Percentiles rank a stretch among this genome's conserved stretches.
Evolutionary conservation across 2,329 filamentous ascomycete genomes (phyloP).

Genomic region (Paracoccidioides brasiliensis): DNA sequence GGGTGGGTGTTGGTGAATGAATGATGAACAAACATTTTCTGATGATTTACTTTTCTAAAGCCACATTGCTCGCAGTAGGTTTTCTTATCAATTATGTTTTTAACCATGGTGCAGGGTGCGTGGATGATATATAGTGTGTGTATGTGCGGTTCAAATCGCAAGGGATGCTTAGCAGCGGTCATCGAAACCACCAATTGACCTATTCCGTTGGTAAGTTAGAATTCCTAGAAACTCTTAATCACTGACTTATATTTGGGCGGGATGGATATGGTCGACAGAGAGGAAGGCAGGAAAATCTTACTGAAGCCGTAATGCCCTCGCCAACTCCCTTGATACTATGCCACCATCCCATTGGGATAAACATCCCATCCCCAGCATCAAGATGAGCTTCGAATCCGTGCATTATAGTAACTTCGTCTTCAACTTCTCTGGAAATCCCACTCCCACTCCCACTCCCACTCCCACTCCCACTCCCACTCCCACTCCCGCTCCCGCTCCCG

Average conservation of each 20-base stretch:
- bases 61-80: neutral
- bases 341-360: slow-evolving; percentile 78
- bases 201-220: slow-evolving; percentile 16
- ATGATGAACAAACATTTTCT: neutral
- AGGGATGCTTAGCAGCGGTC: slow-evolving; percentile 13
- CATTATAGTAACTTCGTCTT: neutral
- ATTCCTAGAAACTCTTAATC: slow-evolving; percentile 5
- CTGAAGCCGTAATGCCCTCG: slow-evolving; percentile 44
- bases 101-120: too few species aligned
- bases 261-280: slow-evolving; percentile 1
- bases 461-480: too few species aligned
- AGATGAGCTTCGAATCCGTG: slow-evolving; percentile 43
- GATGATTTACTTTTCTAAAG: neutral
- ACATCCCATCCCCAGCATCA: slow-evolving; percentile 54
- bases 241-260: neutral
- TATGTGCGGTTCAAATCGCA: too few species aligned
- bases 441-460: too few species aligned
- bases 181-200: slow-evolving; percentile 75
- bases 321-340: slow-evolving; percentile 61
- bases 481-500: too few species aligned
- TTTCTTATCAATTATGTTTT: neutral
- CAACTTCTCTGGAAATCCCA: slow-evolving; percentile 1
- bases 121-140: too few species aligned
- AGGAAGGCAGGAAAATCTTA: slow-evolving; percentile 21
- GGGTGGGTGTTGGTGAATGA: neutral